Evolutionary conservation across 2,329 filamentous ascomycete species (phyloP).

Genomic region (Dactylellina parvicollis): DNA sequence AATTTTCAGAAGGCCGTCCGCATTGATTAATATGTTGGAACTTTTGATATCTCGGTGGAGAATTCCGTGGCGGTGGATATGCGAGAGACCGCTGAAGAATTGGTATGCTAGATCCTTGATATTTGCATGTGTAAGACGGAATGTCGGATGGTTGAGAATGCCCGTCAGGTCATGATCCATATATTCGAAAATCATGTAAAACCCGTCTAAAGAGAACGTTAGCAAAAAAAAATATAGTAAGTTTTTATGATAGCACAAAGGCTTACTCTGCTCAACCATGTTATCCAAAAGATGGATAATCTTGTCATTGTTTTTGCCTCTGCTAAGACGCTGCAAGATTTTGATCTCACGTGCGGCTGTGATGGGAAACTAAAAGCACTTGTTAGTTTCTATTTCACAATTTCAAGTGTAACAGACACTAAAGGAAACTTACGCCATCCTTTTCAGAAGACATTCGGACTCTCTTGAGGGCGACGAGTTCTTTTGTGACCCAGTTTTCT

Average conservation of each 20-base stretch:
- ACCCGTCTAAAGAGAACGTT: constrained; percentile 70
- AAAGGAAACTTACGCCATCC: constrained; percentile 68
- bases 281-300: constrained; percentile 86
- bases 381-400: constrained; percentile 13
- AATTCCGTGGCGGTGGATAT: constrained; percentile 91
- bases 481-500: constrained; percentile 89
- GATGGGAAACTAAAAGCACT: constrained; percentile 73
- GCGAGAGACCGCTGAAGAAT: constrained; percentile 91
- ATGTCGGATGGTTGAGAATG: constrained; percentile 91
- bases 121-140: constrained; percentile 82
- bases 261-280: constrained; percentile 86
- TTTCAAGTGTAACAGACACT: constrained; percentile 55
- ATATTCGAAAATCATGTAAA: constrained; percentile 99
- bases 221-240: background rate
- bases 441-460: constrained; percentile 93
- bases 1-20: constrained; percentile 85
- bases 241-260: background rate
- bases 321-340: constrained; percentile 83
- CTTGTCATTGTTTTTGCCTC: constrained; percentile 68
- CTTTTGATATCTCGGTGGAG: constrained; percentile 98
- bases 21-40: constrained; percentile 94
- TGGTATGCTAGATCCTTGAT: constrained; percentile 94
- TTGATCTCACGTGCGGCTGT: constrained; percentile 93
- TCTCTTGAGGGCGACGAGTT: constrained; percentile 84
- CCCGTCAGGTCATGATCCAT: constrained; percentile 95